phyloP scores from a whole-genome alignment of 2,329 filamentous ascomycete species.

The Colletotrichum liriopes region DNA sequence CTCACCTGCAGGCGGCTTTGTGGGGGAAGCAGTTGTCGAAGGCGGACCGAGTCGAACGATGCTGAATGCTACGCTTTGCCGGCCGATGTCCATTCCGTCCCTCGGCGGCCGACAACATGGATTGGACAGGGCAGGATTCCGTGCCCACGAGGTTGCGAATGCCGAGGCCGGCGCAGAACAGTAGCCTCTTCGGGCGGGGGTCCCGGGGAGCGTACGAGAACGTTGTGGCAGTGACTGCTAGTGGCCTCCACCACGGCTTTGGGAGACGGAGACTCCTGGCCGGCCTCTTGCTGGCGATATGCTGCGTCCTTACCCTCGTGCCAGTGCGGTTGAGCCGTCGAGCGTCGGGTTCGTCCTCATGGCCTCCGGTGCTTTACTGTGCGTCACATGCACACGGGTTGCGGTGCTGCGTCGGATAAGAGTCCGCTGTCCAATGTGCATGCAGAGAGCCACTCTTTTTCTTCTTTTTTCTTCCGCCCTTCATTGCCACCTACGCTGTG shows the following conservation, averaged over 20 bases:
- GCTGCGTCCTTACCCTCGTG: not conserved
- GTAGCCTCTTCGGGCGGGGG: not conserved
- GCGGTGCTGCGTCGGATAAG: not conserved
- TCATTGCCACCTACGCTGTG: not conserved
- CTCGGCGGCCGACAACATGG: not conserved
- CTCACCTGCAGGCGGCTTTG: not conserved
- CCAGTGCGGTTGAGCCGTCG: not conserved
- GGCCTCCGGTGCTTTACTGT: not conserved
- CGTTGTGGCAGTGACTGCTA: constrained; percentile 32
- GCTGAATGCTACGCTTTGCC: not conserved
- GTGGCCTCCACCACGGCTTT: constrained; percentile 17
- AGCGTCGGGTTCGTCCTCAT: not conserved
- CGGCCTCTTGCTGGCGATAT: not conserved
- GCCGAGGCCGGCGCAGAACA: not conserved
- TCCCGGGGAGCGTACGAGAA: not conserved
- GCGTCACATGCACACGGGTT: constrained; percentile 3
- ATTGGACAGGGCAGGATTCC: constrained; percentile 1
- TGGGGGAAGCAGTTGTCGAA: not conserved
- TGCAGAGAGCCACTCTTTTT: not conserved
- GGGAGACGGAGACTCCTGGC: not conserved
- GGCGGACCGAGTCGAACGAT: not conserved
- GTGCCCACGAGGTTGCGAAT: not conserved
- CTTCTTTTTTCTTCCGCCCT: too few species aligned
- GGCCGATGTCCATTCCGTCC: not conserved
- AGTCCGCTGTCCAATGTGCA: constrained; percentile 7